Base-by-base conservation (phyloP, 805 yeast species). In the Yamadazyma philogaea region DNA sequence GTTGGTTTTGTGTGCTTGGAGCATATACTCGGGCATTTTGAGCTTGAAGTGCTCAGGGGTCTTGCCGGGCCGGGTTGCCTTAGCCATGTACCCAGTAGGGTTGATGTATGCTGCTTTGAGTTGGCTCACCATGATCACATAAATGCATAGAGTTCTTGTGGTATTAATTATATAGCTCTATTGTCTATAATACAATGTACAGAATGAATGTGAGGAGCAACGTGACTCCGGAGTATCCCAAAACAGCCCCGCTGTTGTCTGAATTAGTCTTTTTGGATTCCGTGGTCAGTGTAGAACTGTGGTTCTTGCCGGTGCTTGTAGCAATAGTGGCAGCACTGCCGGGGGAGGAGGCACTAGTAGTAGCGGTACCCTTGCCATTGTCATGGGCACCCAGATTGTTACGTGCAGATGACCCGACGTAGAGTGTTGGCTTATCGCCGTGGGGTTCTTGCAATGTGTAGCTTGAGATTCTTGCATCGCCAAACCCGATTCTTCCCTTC, bases 11-110 rank as follows among this genome's bases (percentile, higher is more conserved):
- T 74, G 76, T 17, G 60, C 71, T 2, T 82, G 89, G 89, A 78
- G 86, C 28, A 63, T 79, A 2, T 81, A 76, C 57, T 78, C 85
- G 6, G 84, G 84, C 4, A 69, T 74, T 16, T 68, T 79, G 56
- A 79, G 84, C 36, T 68, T 82, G 44, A 77, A 78, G 52, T 77
- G 79, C 50, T 76, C 82, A 19, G 88, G 88, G 1, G 87, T 82
- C 1, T 62, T 77, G 14, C 81, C 82, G 3, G 79, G 82, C 3
- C 64, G 87, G 45, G 74, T 79, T 7, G 63, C 79, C 22, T 60
- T 82, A 45, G 87, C 88, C 0, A 68, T 79, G 7, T 82, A 79
- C 50, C 89, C 89, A 0, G 79, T 83, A 20, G 82, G 75, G 3
- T 65, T 83, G 47, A 74, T 82, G 57, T 83, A 79, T 56, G 70